phyloP scores from a whole-genome alignment of 306 rosid genomes.

The Canavalia gladiata region DNA sequence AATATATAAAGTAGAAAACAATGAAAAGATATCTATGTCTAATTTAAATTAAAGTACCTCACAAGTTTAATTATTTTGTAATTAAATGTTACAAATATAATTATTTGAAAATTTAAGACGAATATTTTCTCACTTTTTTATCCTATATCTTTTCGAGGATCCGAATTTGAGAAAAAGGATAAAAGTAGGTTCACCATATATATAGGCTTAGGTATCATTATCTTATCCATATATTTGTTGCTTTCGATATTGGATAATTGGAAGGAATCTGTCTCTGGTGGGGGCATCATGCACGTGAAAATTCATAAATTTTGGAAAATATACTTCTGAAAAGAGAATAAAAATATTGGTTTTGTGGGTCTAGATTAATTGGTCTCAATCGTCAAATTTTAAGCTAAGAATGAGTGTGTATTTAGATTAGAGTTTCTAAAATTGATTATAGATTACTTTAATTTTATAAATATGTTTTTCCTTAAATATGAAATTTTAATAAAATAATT shows the following conservation, averaged over 20 bases:
- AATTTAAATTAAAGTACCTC: no score
- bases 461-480: neutral
- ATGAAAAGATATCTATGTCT: no score
- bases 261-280: constrained; percentile 7
- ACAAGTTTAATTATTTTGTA: no score
- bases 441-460: neutral
- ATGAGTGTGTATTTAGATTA: neutral
- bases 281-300: neutral
- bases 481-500: neutral
- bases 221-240: neutral
- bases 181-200: neutral
- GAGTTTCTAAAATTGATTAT: neutral
- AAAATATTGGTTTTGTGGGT: neutral
- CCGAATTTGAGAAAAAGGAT: no score
- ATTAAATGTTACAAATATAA: no score
- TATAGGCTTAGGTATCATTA: neutral
- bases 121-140: no score
- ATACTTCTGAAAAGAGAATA: neutral
- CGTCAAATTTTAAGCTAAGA: neutral
- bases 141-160: no score
- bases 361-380: neutral
- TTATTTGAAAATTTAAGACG: no score
- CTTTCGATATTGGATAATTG: neutral
- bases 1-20: no score
- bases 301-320: neutral